Evolutionary conservation across 202 grass and related monocot species (phyloP).

Genomic region (Setaria viridis): DNA sequence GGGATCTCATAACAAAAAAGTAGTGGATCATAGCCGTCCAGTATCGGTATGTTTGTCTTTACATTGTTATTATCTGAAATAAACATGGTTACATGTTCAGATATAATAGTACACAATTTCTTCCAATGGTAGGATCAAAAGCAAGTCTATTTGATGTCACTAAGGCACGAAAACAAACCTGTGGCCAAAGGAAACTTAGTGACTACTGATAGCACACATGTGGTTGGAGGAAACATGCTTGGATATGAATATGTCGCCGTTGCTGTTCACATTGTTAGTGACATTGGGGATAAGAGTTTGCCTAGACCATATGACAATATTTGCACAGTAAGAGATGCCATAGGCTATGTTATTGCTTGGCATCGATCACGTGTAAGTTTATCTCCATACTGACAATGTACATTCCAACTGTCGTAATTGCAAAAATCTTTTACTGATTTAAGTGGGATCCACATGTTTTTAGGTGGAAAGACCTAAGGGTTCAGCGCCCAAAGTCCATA

Average conservation of each 20-base stretch:
- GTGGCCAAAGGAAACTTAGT: background rate
- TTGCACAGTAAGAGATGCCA: background rate
- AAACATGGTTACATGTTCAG: background rate
- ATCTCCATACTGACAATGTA: too few species aligned
- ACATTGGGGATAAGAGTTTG: background rate
- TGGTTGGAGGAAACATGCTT: conserved; percentile 27
- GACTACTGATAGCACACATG: background rate
- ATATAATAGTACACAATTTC: background rate
- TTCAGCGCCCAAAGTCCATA: background rate
- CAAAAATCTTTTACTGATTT: background rate
- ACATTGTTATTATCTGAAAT: background rate
- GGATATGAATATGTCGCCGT: background rate
- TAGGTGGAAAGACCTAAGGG: background rate
- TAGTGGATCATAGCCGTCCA: background rate
- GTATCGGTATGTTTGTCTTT: background rate
- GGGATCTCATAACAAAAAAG: background rate
- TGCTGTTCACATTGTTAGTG: background rate
- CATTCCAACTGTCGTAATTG: background rate
- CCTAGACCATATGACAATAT: background rate
- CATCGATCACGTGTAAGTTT: background rate
- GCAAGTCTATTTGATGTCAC: background rate
- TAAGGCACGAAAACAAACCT: background rate
- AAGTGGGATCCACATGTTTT: too few species aligned
- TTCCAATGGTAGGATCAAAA: background rate
- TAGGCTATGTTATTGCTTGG: conserved; percentile 7